Percentiles rank a stretch among this genome's conserved stretches.
phyloP scores from a whole-genome alignment of 73 alveolate species.

The Paramecium bursaria region DNA sequence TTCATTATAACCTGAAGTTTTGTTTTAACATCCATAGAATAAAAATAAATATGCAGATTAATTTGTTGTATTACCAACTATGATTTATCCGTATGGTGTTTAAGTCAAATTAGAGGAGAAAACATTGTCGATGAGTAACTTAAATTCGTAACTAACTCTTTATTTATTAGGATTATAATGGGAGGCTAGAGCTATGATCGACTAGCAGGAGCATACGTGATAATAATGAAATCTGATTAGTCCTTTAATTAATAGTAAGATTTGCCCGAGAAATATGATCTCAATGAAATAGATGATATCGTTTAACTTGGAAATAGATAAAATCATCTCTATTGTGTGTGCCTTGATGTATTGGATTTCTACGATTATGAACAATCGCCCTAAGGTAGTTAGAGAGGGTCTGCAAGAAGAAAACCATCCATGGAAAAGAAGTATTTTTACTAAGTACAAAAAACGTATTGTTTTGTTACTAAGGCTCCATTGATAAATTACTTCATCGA shows the following conservation, averaged over 20 bases:
- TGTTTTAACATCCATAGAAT: slow-evolving; percentile 35
- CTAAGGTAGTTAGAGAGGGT: no score
- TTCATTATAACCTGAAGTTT: neutral
- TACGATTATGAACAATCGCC: slow-evolving; percentile 54
- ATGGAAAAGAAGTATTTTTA: slow-evolving; percentile 7
- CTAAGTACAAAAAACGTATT: slow-evolving; percentile 28
- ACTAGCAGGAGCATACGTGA: slow-evolving; percentile 58
- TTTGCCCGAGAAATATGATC: neutral
- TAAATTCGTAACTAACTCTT: slow-evolving; percentile 13
- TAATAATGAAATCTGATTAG: slow-evolving; percentile 35
- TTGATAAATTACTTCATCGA: slow-evolving; percentile 35
- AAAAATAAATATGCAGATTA: neutral
- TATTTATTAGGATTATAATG: slow-evolving; percentile 40
- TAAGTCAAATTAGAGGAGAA: slow-evolving; percentile 52
- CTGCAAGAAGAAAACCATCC: neutral
- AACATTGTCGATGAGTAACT: slow-evolving; percentile 46
- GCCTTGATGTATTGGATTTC: slow-evolving; percentile 51
- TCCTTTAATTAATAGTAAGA: neutral
- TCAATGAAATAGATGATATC: slow-evolving; percentile 2
- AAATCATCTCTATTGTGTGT: slow-evolving; percentile 43
- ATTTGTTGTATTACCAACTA: neutral
- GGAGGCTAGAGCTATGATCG: slow-evolving; percentile 58
- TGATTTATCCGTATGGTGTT: slow-evolving; percentile 42
- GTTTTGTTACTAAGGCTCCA: slow-evolving; percentile 46
- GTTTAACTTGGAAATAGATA: neutral